Percentiles rank a stretch among this genome's conserved stretches.
Conservation (phyloP, 257 asterid genomes). For the Penstemon eatonii region DNA sequence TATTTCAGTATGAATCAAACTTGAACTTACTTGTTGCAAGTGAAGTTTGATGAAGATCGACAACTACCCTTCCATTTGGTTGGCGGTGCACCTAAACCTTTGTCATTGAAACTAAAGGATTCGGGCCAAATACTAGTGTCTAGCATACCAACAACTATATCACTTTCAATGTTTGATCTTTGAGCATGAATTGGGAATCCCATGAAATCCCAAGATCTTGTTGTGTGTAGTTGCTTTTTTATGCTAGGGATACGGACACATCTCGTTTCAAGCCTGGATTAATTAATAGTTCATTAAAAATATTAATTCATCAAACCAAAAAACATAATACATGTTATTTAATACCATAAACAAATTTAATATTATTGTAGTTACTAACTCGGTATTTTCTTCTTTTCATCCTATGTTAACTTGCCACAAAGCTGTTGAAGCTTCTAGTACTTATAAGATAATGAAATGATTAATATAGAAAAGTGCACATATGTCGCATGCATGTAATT, state of each 20-base stretch:
- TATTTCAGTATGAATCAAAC: background rate
- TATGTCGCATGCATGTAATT: background rate
- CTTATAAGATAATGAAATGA: no score
- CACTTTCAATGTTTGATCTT: constrained; percentile 35
- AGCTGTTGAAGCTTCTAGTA: constrained; percentile 57
- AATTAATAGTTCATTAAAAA: background rate
- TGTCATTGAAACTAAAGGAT: constrained; percentile 34
- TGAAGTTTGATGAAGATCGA: constrained; percentile 32
- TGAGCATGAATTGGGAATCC: constrained; percentile 43
- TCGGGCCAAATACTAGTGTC: constrained; percentile 51
- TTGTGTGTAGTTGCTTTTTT: constrained; percentile 50
- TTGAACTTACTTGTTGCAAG: constrained; percentile 37
- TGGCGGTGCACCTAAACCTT: constrained; percentile 37
- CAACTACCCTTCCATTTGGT: constrained; percentile 40
- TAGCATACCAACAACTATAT: background rate
- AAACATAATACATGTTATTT: background rate
- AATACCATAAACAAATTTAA: background rate
- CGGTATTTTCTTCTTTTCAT: constrained; percentile 46
- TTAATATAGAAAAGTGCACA: no score
- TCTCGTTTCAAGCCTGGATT: constrained; percentile 49
- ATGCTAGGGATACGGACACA: constrained; percentile 48
- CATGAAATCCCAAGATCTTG: constrained; percentile 66
- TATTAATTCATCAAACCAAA: background rate
- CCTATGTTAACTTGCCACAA: constrained; percentile 54
- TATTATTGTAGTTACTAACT: constrained; percentile 27